phyloP scores from a whole-genome alignment of 2,329 filamentous ascomycete genomes.

The Trichoderma pleuroti region DNA sequence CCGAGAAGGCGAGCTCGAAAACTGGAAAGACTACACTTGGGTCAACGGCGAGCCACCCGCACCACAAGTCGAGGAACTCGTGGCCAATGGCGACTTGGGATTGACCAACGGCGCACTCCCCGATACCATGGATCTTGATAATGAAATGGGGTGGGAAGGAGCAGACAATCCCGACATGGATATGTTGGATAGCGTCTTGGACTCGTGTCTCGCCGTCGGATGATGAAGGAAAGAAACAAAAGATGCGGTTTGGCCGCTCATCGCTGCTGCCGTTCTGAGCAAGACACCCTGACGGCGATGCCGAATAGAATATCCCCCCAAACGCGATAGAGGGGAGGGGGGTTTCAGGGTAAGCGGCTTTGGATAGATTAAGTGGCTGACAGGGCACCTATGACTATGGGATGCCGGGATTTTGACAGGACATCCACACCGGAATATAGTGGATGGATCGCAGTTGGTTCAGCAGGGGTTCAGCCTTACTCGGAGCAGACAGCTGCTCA shows the following conservation, averaged over 20 bases:
- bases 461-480: constrained; percentile 3
- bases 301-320: background rate
- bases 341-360: background rate
- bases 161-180: constrained; percentile 50
- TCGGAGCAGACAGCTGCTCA: background rate
- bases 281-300: background rate
- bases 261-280: background rate
- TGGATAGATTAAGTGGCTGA: constrained; percentile 18
- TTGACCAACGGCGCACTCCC: constrained; percentile 46
- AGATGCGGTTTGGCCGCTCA: background rate
- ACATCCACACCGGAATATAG: constrained; percentile 11
- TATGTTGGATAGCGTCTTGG: constrained; percentile 54
- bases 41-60: constrained; percentile 38
- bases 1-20: constrained; percentile 71
- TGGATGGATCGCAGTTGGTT: constrained; percentile 8
- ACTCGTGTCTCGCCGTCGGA: constrained; percentile 51
- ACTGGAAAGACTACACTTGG: constrained; percentile 59
- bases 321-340: background rate
- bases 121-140: constrained; percentile 59
- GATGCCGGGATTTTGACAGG: background rate
- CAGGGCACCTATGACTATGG: background rate
- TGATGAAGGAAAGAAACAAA: constrained; percentile 27
- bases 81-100: constrained; percentile 37
- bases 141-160: constrained; percentile 61
- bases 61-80: constrained; percentile 27